phyloP scores from a whole-genome alignment of 768 basidiomycete genomes.

The Macrocybe gigantea region DNA sequence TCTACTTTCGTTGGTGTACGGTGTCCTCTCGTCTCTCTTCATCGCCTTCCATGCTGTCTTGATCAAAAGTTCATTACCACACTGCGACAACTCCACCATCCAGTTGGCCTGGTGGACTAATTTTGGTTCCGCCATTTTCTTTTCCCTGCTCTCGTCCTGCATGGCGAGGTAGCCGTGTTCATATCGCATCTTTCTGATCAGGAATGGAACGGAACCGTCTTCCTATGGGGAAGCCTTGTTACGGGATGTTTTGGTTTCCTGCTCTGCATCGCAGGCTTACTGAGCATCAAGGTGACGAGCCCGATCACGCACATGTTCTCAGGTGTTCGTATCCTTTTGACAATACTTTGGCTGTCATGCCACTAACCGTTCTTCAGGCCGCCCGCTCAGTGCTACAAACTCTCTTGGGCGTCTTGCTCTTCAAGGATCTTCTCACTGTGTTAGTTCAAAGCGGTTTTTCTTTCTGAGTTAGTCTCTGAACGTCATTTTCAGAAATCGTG shows the following conservation, averaged over 20 bases:
- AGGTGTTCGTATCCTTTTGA: slow-evolving; percentile 41
- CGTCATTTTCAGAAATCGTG: slow-evolving; percentile 46
- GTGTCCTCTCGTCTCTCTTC: slow-evolving; percentile 65
- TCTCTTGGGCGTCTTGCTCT: slow-evolving; percentile 70
- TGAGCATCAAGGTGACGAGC: slow-evolving; percentile 79
- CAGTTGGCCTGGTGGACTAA: slow-evolving; percentile 80
- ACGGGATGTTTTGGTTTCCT: slow-evolving; percentile 81
- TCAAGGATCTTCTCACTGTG: slow-evolving; percentile 69
- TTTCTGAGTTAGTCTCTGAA: slow-evolving; percentile 1
- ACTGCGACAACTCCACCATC: slow-evolving; percentile 67
- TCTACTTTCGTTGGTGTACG: slow-evolving; percentile 58
- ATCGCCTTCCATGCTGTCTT: slow-evolving; percentile 73
- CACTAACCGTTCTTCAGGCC: slow-evolving; percentile 39
- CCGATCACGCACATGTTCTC: slow-evolving; percentile 87
- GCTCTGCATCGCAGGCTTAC: slow-evolving; percentile 70
- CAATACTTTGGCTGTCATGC: slow-evolving; percentile 2
- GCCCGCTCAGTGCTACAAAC: slow-evolving; percentile 83
- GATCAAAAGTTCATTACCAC: slow-evolving; percentile 63
- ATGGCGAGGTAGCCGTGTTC: slow-evolving; percentile 45
- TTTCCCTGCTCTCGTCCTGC: slow-evolving; percentile 54
- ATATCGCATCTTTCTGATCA: slow-evolving; percentile 28
- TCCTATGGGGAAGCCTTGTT: slow-evolving; percentile 58
- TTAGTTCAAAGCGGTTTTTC: slow-evolving; percentile 28
- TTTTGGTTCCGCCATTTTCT: slow-evolving; percentile 60
- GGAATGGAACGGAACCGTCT: slow-evolving; percentile 46